phyloP scores from a whole-genome alignment of 2,329 filamentous ascomycete genomes.

The Talaromyces atroroseus region DNA sequence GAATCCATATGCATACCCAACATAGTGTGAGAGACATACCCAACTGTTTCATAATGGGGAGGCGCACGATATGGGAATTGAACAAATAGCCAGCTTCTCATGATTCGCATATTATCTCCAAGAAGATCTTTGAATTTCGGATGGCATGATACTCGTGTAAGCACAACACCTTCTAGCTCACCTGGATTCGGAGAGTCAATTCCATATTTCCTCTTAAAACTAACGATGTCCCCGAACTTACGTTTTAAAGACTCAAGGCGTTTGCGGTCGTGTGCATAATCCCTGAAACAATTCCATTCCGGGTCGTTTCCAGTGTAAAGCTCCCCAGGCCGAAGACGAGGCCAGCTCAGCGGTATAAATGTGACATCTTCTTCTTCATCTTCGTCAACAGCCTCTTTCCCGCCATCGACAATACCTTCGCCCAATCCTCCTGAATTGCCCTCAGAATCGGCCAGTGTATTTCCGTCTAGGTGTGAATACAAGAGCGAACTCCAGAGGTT shows the following conservation, averaged over 20 bases:
- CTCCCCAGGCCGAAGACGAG: constrained; percentile 27
- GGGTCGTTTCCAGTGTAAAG: constrained; percentile 45
- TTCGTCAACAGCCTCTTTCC: background rate
- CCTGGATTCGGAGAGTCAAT: constrained; percentile 4
- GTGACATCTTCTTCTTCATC: constrained; percentile 41
- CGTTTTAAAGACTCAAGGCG: constrained; percentile 19
- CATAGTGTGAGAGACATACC: constrained; percentile 40
- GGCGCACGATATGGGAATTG: constrained; percentile 56
- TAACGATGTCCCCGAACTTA: background rate
- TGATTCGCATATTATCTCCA: constrained; percentile 47
- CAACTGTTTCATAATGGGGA: constrained; percentile 54
- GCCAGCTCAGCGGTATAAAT: constrained; percentile 59
- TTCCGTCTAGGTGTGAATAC: constrained; percentile 26
- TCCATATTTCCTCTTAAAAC: background rate
- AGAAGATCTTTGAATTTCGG: constrained; percentile 26
- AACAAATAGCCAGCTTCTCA: constrained; percentile 56
- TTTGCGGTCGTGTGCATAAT: constrained; percentile 51
- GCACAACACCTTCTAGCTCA: constrained; percentile 60
- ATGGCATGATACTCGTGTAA: constrained; percentile 44
- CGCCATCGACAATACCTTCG: background rate
- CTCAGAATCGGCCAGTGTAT: constrained; percentile 19
- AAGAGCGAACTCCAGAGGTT: constrained; percentile 30
- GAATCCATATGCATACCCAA: background rate
- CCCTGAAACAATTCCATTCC: constrained; percentile 59
- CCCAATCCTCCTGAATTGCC: background rate